Evolutionary conservation across 2,329 filamentous ascomycete species (phyloP).

Genomic region (Xylogone sp.): DNA sequence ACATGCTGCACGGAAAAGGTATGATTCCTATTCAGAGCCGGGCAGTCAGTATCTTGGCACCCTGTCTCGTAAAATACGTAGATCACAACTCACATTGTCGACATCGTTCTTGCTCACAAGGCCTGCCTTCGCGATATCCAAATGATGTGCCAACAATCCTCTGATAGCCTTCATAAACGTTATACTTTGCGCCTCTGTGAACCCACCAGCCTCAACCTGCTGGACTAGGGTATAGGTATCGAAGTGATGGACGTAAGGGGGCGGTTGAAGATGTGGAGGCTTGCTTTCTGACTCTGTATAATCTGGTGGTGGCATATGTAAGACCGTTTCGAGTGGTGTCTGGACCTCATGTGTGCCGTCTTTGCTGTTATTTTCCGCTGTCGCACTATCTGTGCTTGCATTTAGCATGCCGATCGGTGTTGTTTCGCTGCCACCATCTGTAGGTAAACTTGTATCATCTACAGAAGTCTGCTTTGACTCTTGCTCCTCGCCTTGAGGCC

Average conservation of each 20-base stretch:
- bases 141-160: slow-evolving; percentile 69
- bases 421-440: slow-evolving; percentile 10
- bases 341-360: slow-evolving; percentile 23
- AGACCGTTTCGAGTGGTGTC: slow-evolving; percentile 48
- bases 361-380: background rate
- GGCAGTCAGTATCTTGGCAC: background rate
- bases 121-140: slow-evolving; percentile 74
- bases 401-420: background rate
- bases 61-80: no score
- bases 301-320: slow-evolving; percentile 42
- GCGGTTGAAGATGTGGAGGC: slow-evolving; percentile 65
- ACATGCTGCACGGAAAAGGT: slow-evolving; percentile 91
- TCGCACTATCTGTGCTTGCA: background rate
- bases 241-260: slow-evolving; percentile 91
- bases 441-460: slow-evolving; percentile 17
- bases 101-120: slow-evolving; percentile 89
- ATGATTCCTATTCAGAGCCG: slow-evolving; percentile 58
- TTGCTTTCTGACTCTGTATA: slow-evolving; percentile 37
- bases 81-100: slow-evolving; percentile 68
- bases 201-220: slow-evolving; percentile 68
- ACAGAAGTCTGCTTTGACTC: slow-evolving; percentile 10
- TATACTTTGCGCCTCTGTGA: slow-evolving; percentile 69
- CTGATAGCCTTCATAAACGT: slow-evolving; percentile 92
- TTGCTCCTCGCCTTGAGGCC: background rate
- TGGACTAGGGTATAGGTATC: slow-evolving; percentile 89